Percentiles rank a stretch among this genome's conserved stretches.
phyloP scores from a whole-genome alignment of 2,329 filamentous ascomycete species.

The Aureobasidium sp. region DNA sequence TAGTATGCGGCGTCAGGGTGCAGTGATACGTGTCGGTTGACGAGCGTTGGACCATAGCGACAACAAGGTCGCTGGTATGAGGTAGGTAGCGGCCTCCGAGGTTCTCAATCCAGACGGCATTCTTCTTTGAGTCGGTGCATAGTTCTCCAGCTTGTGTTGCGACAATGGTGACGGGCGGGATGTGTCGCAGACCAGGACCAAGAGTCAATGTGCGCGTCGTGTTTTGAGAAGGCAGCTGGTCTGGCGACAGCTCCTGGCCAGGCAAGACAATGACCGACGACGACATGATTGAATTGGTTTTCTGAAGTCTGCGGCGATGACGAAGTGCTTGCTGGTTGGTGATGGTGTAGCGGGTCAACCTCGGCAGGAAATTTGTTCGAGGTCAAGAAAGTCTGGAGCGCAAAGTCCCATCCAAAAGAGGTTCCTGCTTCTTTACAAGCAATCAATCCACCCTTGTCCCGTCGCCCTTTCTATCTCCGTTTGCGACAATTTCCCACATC shows the following conservation, averaged over 20 bases:
- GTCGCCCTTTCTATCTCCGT: background rate
- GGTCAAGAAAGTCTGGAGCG: slow-evolving; percentile 6
- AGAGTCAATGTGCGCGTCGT: slow-evolving; percentile 66
- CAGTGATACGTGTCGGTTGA: slow-evolving; percentile 74
- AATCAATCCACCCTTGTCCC: background rate
- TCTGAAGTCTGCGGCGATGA: slow-evolving; percentile 1
- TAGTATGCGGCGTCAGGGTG: slow-evolving; percentile 58
- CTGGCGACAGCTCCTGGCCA: slow-evolving; percentile 64
- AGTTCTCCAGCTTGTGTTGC: slow-evolving; percentile 62
- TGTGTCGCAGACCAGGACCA: slow-evolving; percentile 75
- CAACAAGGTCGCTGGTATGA: slow-evolving; percentile 73
- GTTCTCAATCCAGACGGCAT: slow-evolving; percentile 69
- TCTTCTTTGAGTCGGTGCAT: slow-evolving; percentile 62
- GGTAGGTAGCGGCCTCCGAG: slow-evolving; percentile 68
- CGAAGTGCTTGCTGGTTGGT: background rate
- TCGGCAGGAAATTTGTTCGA: slow-evolving; percentile 3
- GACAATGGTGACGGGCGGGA: slow-evolving; percentile 66
- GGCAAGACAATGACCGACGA: slow-evolving; percentile 63
- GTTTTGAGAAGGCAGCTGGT: slow-evolving; percentile 58
- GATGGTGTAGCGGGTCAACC: background rate
- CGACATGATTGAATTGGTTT: slow-evolving; percentile 7
- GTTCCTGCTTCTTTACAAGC: background rate
- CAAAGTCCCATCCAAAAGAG: background rate
- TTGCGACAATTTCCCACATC: background rate
- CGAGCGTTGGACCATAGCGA: slow-evolving; percentile 75